phyloP scores from a whole-genome alignment of 768 basidiomycete species.

The Mycena haematopus region DNA sequence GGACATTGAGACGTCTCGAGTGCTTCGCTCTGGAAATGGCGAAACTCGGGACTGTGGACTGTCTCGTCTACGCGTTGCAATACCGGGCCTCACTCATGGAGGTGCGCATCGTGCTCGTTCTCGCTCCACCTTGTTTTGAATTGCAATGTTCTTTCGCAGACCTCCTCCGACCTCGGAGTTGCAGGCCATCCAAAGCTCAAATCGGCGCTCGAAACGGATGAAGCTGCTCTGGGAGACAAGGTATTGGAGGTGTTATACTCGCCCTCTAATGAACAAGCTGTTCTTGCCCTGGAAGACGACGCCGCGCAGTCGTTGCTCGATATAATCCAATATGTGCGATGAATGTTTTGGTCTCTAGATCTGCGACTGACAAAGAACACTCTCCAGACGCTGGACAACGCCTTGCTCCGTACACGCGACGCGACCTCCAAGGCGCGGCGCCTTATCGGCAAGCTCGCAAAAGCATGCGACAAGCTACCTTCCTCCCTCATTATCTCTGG shows the following conservation, averaged over 20 bases:
- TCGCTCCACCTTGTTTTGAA: too few species aligned
- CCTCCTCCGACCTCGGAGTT: slow-evolving; percentile 9
- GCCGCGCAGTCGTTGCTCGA: slow-evolving; percentile 26
- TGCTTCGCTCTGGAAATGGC: slow-evolving; percentile 10
- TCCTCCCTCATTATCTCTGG: slow-evolving; percentile 21
- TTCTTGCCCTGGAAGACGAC: slow-evolving; percentile 23
- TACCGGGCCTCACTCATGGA: slow-evolving; percentile 6
- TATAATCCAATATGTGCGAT: slow-evolving; percentile 24
- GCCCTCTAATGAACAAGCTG: slow-evolving; percentile 15
- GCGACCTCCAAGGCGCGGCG: slow-evolving; percentile 15
- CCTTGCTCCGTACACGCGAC: slow-evolving; percentile 8
- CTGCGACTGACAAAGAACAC: not conserved
- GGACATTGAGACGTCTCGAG: not conserved
- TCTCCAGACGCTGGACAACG: slow-evolving; percentile 17
- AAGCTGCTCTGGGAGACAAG: not conserved
- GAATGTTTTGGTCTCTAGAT: not conserved
- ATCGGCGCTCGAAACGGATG: slow-evolving; percentile 18
- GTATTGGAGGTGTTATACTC: slow-evolving; percentile 21
- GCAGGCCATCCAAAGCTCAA: slow-evolving; percentile 9
- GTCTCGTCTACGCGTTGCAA: slow-evolving; percentile 10
- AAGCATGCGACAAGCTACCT: slow-evolving; percentile 21
- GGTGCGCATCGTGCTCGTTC: not conserved
- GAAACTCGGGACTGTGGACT: not conserved
- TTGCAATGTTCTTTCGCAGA: not conserved
- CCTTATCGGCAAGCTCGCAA: slow-evolving; percentile 16